These are phyloP conservation scores for Clonostachys rosea DNA, from an alignment of 2,329 filamentous ascomycete species.

Conservation along the genomic window DNA sequence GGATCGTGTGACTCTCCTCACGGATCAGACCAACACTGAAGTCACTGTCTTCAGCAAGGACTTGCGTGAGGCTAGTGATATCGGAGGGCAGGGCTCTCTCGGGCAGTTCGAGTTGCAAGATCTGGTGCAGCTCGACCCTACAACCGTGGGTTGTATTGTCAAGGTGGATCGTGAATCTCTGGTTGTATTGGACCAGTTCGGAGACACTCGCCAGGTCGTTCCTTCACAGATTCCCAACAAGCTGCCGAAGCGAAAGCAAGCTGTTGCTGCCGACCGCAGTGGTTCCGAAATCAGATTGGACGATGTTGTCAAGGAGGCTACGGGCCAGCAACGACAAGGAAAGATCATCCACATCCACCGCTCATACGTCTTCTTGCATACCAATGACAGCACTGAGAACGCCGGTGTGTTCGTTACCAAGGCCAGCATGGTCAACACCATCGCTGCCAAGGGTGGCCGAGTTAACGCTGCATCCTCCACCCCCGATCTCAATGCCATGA, in stretches of 20 bases:
- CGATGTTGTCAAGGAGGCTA: constrained; percentile 87
- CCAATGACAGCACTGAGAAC: constrained; percentile 78
- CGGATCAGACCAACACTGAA: constrained; percentile 87
- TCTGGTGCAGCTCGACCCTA: constrained; percentile 86
- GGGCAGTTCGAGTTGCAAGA: constrained; percentile 91
- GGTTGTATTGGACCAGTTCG: constrained; percentile 85
- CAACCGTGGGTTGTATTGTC: constrained; percentile 88
- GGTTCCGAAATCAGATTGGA: constrained; percentile 89
- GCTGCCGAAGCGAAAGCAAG: constrained; percentile 74
- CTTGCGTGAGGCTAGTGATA: constrained; percentile 86
- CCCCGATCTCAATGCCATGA: constrained; percentile 85
- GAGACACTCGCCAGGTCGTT: constrained; percentile 74
- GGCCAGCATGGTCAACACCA: constrained; percentile 78
- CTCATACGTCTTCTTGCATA: constrained; percentile 87
- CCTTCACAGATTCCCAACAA: constrained; percentile 91
- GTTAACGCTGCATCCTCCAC: constrained; percentile 56
- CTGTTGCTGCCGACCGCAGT: constrained; percentile 87
- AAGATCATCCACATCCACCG: constrained; percentile 92
- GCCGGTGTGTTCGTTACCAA: constrained; percentile 85
- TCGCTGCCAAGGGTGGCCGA: constrained; percentile 90
- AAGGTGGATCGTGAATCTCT: constrained; percentile 94
- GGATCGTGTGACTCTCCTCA: constrained; percentile 88
- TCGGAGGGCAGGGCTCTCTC: constrained; percentile 77
- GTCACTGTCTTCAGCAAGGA: constrained; percentile 99
- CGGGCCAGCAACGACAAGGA: constrained; percentile 79